phyloP scores from a whole-genome alignment of 176 grass and related monocot genomes.

The sorghum (Sorghum bicolor) region Sorghum_bicolor_NCBIv3 NC_012877.2:33519001-33519500 shows the following conservation, averaged over 20 bases:
- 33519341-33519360: too few relatives aligned
- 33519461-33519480: too few relatives aligned
- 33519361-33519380: too few relatives aligned
- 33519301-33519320: neutral
- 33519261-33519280: neutral
- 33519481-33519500: too few relatives aligned
- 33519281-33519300: neutral
- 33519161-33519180: neutral
- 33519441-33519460: too few relatives aligned
- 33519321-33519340: too few relatives aligned
- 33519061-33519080: neutral
- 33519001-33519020: conserved; percentile 46
- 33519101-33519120: neutral
- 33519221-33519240: neutral
- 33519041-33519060: neutral
- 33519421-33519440: too few relatives aligned
- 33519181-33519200: neutral
- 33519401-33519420: too few relatives aligned
- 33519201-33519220: neutral
- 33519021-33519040: neutral
- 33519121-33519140: neutral
- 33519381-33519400: too few relatives aligned
- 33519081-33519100: neutral
- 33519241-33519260: neutral
- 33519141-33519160: neutral